Evolutionary conservation across 2,329 filamentous ascomycete species (phyloP), one percentile per base, ranked within the genome.

Genomic region (Mycosphaerella arachidis): DNA sequence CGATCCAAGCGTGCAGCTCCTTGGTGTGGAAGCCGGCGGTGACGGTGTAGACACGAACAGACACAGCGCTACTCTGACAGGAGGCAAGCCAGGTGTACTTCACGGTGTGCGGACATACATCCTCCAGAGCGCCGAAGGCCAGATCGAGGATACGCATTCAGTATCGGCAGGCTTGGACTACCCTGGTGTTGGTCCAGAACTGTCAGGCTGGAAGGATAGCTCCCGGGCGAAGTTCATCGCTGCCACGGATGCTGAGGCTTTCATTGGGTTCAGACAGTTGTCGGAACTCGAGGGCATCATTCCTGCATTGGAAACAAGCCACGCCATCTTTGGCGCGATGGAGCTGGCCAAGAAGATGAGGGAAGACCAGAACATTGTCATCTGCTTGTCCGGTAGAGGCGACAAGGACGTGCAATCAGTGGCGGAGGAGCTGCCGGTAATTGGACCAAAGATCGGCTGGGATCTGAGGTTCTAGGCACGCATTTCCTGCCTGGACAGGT

Each of bases 381-480:
- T 99, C 64, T 97, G 93, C 77, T 76, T 99, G 40, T 95, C 90
- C 72, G 94, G 94, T 8, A 83, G 94, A 68, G 94, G 94, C 64
- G 94, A 99, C 77, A 99, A 99, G 85, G 94, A 99, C 73, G 94
- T 99, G 60, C 92, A 99, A 84, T 96, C 91, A 71, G 93, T 99
- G 55, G 94, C 94, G 0, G 93, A 99, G 72, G 91, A 96, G 78
- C 78, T 99, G 72, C 93, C 93, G 18, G 89, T 83, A 67, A 76
- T 99, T 63, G 93, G 94, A 0, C 94, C 94, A 7, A 82, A 89
- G 80, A 97, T 99, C 76, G 91, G 82, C 52, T 87, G 85, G 85
- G 84, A 87, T 72, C 70, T 87, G 76, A 79, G 84, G 64, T 86
- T 72, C 60, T 72, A 70, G 6, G 18, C 9, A 20, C 40, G n/a